These are phyloP conservation scores for Posidonia oceanica DNA, from an alignment of 116 monocot genomes.

Conservation along the genomic window DNA sequence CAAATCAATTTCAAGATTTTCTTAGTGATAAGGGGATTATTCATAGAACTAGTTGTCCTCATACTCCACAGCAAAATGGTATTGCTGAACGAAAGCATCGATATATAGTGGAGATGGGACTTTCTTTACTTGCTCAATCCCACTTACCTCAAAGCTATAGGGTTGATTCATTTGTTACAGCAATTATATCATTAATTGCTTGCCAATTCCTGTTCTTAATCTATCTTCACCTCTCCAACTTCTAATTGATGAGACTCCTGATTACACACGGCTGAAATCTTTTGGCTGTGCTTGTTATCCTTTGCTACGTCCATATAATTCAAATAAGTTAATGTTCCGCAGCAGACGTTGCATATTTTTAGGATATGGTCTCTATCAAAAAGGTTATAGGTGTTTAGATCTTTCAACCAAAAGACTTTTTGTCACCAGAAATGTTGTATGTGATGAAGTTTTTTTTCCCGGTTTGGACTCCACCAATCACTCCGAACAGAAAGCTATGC, in stretches of 20 bases:
- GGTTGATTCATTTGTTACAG: background rate
- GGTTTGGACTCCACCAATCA: background rate
- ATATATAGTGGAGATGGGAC: background rate
- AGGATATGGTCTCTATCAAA: background rate
- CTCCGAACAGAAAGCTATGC: background rate
- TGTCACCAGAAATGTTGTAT: background rate
- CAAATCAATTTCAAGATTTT: background rate
- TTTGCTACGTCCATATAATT: background rate
- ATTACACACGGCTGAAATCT: background rate
- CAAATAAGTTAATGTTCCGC: background rate
- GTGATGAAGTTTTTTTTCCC: background rate
- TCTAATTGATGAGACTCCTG: background rate
- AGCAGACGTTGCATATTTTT: background rate
- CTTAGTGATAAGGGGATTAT: background rate
- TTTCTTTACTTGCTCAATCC: background rate
- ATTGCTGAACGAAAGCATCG: background rate
- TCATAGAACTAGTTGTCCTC: background rate
- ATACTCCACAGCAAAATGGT: slow-evolving; percentile 3
- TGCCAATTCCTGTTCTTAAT: background rate
- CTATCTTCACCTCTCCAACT: background rate
- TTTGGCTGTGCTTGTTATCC: slow-evolving; percentile 1
- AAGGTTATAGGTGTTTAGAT: background rate
- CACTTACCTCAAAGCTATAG: background rate
- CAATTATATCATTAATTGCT: background rate
- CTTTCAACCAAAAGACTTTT: background rate